Evolutionary conservation across 768 basidiomycete genomes (phyloP), one percentile per base, ranked within the genome.

Genomic region (Holtermanniella nyarrowii): DNA sequence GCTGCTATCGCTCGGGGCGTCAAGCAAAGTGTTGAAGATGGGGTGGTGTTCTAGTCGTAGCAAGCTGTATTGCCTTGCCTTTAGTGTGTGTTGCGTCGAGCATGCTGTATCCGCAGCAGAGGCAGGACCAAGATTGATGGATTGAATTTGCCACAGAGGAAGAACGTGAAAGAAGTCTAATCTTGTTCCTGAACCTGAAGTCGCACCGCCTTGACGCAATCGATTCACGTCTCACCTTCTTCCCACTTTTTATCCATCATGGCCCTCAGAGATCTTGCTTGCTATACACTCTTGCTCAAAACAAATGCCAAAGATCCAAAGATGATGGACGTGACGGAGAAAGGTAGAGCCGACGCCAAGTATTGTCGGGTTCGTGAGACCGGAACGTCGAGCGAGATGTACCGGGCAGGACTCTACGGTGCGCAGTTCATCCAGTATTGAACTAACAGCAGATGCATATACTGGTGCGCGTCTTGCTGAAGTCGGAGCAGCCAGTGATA

Each of bases 391-490:
- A 58, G 52, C 3, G 66, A 68, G 52, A 49, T 43, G 23, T 65
- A 65, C 44, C 59, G 59, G 5, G 43, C 58, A 3, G 52, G 31
- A 3, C 31, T 69, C 12, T 69, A 61, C 46, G 68, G 65, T 66
- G 64, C 51, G 21, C 20, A 12, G 4, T 39, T 23, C 12, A 24
- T 3, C n/a, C 24, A 42, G 18, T 26, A 0, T 12, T 11, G 47
- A 20, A 49, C 18, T 37, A 5, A 20, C 43, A 42, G 50, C 37
- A 65, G 69, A 71, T 25, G 56, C 57, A 11, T 52, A 64, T 16
- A 68, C 54, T 14, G 57, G 57, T 16, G 65, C 66, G 3, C 56
- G 58, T n/a, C 60, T 71, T 21, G 65, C 62, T 22, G 56, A 55
- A 4, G 45, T 57, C 20, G 61, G 63, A n/a, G 63, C 55, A 49